Percentiles rank a stretch among this genome's conserved stretches.
Conservation (phyloP, 2,329 filamentous ascomycete genomes). For the Aspergillus thermomutatus region DNA sequence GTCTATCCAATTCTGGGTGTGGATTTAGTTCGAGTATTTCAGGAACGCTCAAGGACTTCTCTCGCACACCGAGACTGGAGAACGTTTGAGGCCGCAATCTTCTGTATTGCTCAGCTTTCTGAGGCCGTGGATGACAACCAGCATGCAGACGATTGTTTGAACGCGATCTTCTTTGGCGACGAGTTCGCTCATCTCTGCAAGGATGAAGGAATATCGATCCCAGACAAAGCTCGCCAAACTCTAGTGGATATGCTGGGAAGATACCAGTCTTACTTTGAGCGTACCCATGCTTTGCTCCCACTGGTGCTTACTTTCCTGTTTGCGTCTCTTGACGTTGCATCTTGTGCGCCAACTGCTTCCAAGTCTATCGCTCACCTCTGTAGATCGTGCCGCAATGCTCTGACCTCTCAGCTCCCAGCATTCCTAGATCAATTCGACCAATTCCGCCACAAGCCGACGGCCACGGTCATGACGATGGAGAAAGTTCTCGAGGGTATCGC, state of each 20-base stretch:
- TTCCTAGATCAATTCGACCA: conserved; percentile 42
- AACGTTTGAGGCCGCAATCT: conserved; percentile 43
- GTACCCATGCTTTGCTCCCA: conserved; percentile 39
- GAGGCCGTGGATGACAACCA: conserved; percentile 45
- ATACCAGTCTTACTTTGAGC: conserved; percentile 44
- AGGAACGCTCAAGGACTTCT: conserved; percentile 33
- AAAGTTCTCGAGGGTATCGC: conserved; percentile 45
- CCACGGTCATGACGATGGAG: conserved; percentile 37
- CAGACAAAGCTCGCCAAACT: conserved; percentile 39
- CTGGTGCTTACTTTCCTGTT: conserved; percentile 44
- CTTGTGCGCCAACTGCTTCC: conserved; percentile 41
- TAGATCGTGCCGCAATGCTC: conserved; percentile 41
- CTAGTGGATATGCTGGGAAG: conserved; percentile 42
- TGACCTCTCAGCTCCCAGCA: conserved; percentile 40
- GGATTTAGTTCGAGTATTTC: conserved; percentile 40
- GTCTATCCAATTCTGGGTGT: conserved; percentile 43
- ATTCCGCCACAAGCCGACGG: conserved; percentile 36
- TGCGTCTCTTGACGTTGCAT: conserved; percentile 40
- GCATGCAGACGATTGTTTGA: conserved; percentile 39
- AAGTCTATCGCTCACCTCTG: conserved; percentile 43
- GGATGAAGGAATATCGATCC: conserved; percentile 28
- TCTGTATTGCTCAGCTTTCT: conserved; percentile 43
- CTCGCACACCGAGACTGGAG: conserved; percentile 38
- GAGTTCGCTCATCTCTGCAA: conserved; percentile 34
- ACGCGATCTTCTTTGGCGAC: conserved; percentile 39